Evolutionary conservation across 495 filamentous ascomycete species (phyloP).

Genomic region (Staphylotrichum tortipilum): DNA sequence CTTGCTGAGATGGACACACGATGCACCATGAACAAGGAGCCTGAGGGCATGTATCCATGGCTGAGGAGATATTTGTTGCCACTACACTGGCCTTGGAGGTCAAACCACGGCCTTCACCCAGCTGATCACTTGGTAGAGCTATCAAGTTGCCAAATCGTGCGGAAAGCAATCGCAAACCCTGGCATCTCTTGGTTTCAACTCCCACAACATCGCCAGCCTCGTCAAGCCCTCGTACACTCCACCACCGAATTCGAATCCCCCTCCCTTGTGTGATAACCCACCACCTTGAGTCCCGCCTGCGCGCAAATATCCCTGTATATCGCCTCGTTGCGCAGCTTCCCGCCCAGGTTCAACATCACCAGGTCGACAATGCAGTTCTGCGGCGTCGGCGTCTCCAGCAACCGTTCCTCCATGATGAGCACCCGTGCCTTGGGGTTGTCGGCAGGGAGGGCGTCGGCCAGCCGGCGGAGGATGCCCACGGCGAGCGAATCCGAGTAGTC

Average conservation of each 20-base stretch:
- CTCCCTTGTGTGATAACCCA: slow-evolving; percentile 12
- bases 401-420: slow-evolving; percentile 23
- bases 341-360: slow-evolving; percentile 26
- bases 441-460: slow-evolving; percentile 32
- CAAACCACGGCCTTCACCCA: no score
- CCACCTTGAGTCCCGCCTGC: slow-evolving; percentile 18
- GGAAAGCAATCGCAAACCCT: no score
- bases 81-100: no score
- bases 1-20: no score
- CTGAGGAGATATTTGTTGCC: no score
- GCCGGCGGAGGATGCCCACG: slow-evolving; percentile 28
- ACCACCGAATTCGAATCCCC: slow-evolving; percentile 15
- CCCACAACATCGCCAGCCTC: neutral
- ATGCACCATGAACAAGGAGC: no score
- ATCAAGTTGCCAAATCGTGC: no score
- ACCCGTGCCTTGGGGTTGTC: slow-evolving; percentile 17
- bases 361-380: slow-evolving; percentile 23
- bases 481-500: slow-evolving; percentile 39
- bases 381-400: slow-evolving; percentile 14
- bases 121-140: no score
- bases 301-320: slow-evolving; percentile 10
- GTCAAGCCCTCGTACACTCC: slow-evolving; percentile 17
- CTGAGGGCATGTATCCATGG: no score
- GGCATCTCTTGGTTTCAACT: no score
- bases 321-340: slow-evolving; percentile 23